Base-by-base conservation (phyloP, 345 rosid genomes). In the Salix purpurea region DNA sequence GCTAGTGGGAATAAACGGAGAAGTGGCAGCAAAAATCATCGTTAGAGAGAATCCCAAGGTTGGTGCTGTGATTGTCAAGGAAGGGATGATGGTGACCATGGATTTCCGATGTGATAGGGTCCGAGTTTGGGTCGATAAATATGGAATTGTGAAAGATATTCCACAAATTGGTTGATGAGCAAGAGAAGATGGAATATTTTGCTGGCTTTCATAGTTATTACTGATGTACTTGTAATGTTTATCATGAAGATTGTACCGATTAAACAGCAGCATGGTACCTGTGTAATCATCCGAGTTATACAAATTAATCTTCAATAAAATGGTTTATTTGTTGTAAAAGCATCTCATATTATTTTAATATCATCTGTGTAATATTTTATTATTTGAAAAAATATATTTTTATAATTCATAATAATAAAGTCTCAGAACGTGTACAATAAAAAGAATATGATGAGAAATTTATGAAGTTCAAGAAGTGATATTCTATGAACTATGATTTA, bases 71-170 rank as follows among this genome's bases (percentile, higher is more conserved):
- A 83, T 85, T 8, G 84, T 87, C 76, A 75, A 78, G 71, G 84
- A 85, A 50, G 81, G 84, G 19, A 82, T 72, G 73, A 34, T 73
- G 72, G 79, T 83, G 76, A 83, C 80, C 37, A 2, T 73, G 24
- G 85, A 85, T 48, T 62, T 79, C 18, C 62, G 85, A 30, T 85
- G 90, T 52, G 86, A 83, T 18, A 76, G 83, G 68, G 90, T 85
- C 46, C 80, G 79, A 48, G 83, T 87, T 8, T 78, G 83, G 85
- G 82, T 83, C 32, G 83, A 87, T 71, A 72, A 77, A 18, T n/a
- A 26, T 70, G 85, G 86, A 77, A 79, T 77, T 73, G 86, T 87
- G 32, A 79, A 82, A 66, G 2, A 19, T n/a, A 76, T 50, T 46
- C 85, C 89, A 32, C 12, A 24, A 12, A 81, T 87, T 44, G 88